These are phyloP conservation scores for Russula foetens DNA, from an alignment of 768 basidiomycete species.

Conservation along the genomic window DNA sequence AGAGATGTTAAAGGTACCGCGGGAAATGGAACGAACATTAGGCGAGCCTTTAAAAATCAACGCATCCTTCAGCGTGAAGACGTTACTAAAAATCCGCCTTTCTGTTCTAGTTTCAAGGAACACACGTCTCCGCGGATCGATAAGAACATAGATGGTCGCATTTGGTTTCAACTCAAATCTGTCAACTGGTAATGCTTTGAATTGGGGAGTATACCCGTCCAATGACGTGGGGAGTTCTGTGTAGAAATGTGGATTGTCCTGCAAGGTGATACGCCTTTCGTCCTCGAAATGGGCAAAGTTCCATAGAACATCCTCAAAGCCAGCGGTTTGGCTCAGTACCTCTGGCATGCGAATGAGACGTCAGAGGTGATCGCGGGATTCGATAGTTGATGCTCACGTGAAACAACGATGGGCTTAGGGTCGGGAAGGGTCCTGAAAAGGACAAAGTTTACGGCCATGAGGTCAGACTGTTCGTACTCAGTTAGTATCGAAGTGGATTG, in stretches of 20 bases:
- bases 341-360: neutral
- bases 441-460: neutral
- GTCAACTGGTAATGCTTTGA: neutral
- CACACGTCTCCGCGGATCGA: neutral
- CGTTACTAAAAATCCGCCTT: neutral
- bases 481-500: neutral
- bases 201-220: neutral
- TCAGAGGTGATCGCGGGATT: too few relatives aligned
- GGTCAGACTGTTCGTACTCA: neutral
- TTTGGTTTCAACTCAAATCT: neutral
- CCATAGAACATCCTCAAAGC: neutral
- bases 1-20: neutral
- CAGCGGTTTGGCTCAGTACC: neutral
- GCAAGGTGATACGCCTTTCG: neutral
- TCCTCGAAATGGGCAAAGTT: neutral
- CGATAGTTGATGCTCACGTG: neutral
- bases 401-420: neutral
- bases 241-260: slow-evolving; percentile 7
- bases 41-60: slow-evolving; percentile 2
- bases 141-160: neutral
- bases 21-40: neutral
- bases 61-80: neutral
- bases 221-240: too few relatives aligned
- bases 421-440: neutral
- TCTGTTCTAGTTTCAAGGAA: too few relatives aligned